A percentile compares a stretch with the other conserved stretches of the same genome.
These are phyloP conservation scores for Phlebiopsis gigantea DNA, from an alignment of 768 basidiomycete species.

Conservation along the genomic window DNA sequence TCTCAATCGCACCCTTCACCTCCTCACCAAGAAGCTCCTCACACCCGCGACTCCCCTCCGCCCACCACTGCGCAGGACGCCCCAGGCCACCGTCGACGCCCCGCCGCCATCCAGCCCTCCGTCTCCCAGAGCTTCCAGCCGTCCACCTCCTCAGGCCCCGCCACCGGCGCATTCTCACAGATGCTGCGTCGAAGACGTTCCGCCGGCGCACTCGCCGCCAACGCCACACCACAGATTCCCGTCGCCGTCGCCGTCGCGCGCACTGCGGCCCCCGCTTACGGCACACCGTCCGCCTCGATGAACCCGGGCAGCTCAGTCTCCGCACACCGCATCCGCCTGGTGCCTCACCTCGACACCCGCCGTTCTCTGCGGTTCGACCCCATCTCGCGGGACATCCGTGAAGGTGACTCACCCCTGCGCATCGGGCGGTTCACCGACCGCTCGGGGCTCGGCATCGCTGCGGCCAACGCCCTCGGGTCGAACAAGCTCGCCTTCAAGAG, in stretches of 20 bases:
- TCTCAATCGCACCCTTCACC: slow-evolving; percentile 51
- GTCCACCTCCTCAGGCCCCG: slow-evolving; percentile 28
- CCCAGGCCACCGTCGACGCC: slow-evolving; percentile 33
- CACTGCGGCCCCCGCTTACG: slow-evolving; percentile 21
- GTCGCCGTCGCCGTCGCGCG: slow-evolving; percentile 20
- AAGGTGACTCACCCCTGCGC: slow-evolving; percentile 66
- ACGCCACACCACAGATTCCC: slow-evolving; percentile 23
- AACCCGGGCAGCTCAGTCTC: slow-evolving; percentile 16
- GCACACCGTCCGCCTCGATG: slow-evolving; percentile 16
- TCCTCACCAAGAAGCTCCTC: slow-evolving; percentile 31
- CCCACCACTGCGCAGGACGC: slow-evolving; percentile 28
- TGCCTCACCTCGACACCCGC: slow-evolving; percentile 89
- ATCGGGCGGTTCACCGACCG: slow-evolving; percentile 95
- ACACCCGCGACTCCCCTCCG: slow-evolving; percentile 37
- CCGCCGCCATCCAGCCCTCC: slow-evolving; percentile 29
- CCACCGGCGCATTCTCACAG: slow-evolving; percentile 39
- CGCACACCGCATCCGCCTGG: slow-evolving; percentile 81
- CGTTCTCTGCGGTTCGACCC: slow-evolving; percentile 90
- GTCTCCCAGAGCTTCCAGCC: slow-evolving; percentile 29
- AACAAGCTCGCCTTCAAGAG: slow-evolving; percentile 92
- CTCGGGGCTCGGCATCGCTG: slow-evolving; percentile 58
- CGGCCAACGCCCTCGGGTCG: slow-evolving; percentile 62
- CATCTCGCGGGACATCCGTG: slow-evolving; percentile 77
- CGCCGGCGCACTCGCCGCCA: slow-evolving; percentile 44
- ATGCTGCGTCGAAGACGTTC: slow-evolving; percentile 68